phyloP scores from a whole-genome alignment of 257 asterid genomes.

The Jacaranda mimosifolia region DNA sequence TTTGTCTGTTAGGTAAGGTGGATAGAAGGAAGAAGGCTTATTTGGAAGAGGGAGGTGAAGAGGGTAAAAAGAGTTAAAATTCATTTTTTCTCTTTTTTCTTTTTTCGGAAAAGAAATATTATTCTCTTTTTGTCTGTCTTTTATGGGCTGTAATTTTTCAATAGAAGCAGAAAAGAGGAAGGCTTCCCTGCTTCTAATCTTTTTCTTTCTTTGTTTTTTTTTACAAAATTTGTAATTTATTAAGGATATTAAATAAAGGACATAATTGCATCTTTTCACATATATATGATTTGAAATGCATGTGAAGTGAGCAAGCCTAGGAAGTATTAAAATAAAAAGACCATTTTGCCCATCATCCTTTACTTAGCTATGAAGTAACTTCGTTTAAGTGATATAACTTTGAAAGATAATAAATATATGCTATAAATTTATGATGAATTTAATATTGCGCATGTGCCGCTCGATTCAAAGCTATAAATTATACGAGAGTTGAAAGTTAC shows the following conservation, averaged over 20 bases:
- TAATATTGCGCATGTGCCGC: no score
- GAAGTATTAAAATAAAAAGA: not conserved
- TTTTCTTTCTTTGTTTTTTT: not conserved
- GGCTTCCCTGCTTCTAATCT: slow-evolving; percentile 35
- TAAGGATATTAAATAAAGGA: slow-evolving; percentile 30
- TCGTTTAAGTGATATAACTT: no score
- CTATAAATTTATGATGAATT: no score
- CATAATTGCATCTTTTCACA: not conserved
- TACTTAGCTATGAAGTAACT: no score
- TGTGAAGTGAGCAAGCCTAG: not conserved
- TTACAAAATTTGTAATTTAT: slow-evolving; percentile 37
- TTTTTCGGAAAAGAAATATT: not conserved
- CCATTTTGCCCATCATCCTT: no score
- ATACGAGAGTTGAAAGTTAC: no score
- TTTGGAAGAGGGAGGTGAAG: slow-evolving; percentile 73
- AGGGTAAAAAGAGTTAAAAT: slow-evolving; percentile 69
- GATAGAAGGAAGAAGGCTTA: slow-evolving; percentile 87
- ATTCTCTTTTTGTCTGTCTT: not conserved
- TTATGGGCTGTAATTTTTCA: slow-evolving; percentile 24
- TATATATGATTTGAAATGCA: no score
- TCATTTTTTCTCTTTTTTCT: not conserved
- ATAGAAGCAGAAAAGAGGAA: slow-evolving; percentile 29
- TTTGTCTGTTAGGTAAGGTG: slow-evolving; percentile 68
- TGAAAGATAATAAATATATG: no score
- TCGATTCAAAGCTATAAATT: no score